Percentiles rank a stretch among this genome's conserved stretches.
Conservation (phyloP, 768 basidiomycete genomes). For the Pleurotus citrinopileatus region DNA sequence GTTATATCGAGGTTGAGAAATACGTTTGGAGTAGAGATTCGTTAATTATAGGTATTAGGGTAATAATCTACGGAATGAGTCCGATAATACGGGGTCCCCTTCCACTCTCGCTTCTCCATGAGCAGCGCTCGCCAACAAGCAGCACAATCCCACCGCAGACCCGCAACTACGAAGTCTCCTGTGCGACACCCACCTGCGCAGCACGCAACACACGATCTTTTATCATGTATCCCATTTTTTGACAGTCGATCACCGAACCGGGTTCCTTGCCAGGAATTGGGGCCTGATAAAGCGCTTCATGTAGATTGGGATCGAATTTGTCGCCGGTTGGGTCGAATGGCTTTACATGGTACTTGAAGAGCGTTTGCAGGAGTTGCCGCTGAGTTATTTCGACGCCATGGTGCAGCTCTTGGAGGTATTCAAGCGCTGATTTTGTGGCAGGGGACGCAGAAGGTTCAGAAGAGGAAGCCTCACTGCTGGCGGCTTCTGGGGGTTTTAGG, state of each 20-base stretch:
- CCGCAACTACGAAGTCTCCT: constrained; percentile 42
- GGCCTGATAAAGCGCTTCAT: constrained; percentile 94
- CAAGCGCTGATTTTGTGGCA: constrained; percentile 51
- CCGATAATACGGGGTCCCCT: constrained; percentile 23
- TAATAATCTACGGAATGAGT: constrained; percentile 30
- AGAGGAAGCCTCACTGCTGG: constrained; percentile 16
- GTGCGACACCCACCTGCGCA: constrained; percentile 94
- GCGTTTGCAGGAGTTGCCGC: constrained; percentile 81
- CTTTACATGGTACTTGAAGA: constrained; percentile 90
- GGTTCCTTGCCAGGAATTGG: constrained; percentile 88
- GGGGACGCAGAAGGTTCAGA: constrained; percentile 27
- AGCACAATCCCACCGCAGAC: background rate
- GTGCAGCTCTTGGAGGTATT: constrained; percentile 69
- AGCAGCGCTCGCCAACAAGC: background rate
- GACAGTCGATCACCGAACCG: constrained; percentile 87
- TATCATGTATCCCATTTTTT: constrained; percentile 90
- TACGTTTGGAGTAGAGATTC: constrained; percentile 82
- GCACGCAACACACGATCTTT: constrained; percentile 92
- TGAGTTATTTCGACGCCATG: constrained; percentile 92
- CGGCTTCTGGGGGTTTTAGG: constrained; percentile 27
- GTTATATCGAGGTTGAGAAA: constrained; percentile 55
- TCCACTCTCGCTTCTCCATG: constrained; percentile 10
- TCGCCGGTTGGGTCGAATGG: constrained; percentile 92
- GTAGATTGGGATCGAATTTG: constrained; percentile 90
- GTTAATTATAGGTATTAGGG: constrained; percentile 51